Evolutionary conservation across 306 rosid species (phyloP).

Genomic region (Betula pendula): DNA sequence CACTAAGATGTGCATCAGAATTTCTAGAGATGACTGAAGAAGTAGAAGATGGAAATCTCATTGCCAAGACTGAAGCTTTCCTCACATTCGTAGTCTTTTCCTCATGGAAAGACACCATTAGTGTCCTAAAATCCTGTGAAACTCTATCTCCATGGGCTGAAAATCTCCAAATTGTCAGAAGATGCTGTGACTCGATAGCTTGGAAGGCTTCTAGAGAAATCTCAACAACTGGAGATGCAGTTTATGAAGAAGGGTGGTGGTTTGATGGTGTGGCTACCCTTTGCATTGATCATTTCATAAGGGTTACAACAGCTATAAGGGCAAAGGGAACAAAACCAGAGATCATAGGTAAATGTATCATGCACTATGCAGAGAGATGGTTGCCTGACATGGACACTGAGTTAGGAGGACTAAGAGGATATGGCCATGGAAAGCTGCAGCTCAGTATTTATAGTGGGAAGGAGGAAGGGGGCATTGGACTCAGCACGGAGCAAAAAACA

Average conservation of each 20-base stretch:
- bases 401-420: conserved; percentile 69
- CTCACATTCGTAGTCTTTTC: conserved; percentile 86
- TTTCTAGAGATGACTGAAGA: conserved; percentile 94
- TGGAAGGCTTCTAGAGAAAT: conserved; percentile 75
- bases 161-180: conserved; percentile 85
- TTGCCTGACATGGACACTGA: conserved; percentile 63
- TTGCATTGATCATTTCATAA: conserved; percentile 67
- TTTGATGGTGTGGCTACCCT: conserved; percentile 49
- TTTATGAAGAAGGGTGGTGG: conserved; percentile 68
- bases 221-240: conserved; percentile 32
- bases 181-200: conserved; percentile 93
- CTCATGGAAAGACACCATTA: conserved; percentile 85
- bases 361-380: conserved; percentile 79
- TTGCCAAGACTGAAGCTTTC: conserved; percentile 83
- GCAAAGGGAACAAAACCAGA: conserved; percentile 70
- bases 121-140: conserved; percentile 77
- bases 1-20: conserved; percentile 88
- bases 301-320: conserved; percentile 62
- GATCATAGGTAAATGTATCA: conserved; percentile 67
- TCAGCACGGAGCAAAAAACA: conserved; percentile 66
- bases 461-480: conserved; percentile 46
- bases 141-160: conserved; percentile 89
- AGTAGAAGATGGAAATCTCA: conserved; percentile 77
- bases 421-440: conserved; percentile 63
- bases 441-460: conserved; percentile 55